Conservation (phyloP, 2,329 filamentous ascomycete genomes). For the Metarhizium humberi region DNA sequence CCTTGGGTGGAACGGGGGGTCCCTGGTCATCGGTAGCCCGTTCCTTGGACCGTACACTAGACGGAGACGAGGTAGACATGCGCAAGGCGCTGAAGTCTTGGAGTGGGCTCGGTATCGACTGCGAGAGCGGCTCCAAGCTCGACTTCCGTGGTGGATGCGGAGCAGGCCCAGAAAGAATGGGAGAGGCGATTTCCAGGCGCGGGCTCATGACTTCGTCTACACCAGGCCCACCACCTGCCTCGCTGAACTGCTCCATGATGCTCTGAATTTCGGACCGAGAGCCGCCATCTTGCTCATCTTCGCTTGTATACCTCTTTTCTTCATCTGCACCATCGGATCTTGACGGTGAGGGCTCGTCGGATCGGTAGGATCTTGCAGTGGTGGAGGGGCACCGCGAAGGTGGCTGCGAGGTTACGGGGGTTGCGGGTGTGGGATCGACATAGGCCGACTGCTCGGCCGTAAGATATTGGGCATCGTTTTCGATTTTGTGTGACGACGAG, state of each 20-base stretch:
- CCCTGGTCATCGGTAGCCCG: slow-evolving; percentile 35
- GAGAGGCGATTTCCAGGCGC: slow-evolving; percentile 71
- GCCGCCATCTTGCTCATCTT: slow-evolving; percentile 57
- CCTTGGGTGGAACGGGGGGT: slow-evolving; percentile 52
- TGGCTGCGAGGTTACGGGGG: slow-evolving; percentile 43
- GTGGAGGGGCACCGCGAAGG: slow-evolving; percentile 50
- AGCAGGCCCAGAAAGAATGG: slow-evolving; percentile 56
- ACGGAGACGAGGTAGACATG: slow-evolving; percentile 29
- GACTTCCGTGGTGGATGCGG: slow-evolving; percentile 77
- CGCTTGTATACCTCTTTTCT: slow-evolving; percentile 46
- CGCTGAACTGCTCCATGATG: slow-evolving; percentile 94
- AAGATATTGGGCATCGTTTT: slow-evolving; percentile 31
- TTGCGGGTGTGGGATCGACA: slow-evolving; percentile 49
- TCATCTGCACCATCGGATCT: slow-evolving; percentile 46
- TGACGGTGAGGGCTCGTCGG: slow-evolving; percentile 40
- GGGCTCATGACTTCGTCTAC: slow-evolving; percentile 89
- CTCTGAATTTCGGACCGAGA: slow-evolving; percentile 84
- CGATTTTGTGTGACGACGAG: slow-evolving; percentile 23
- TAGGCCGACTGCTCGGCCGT: slow-evolving; percentile 39
- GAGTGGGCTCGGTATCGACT: slow-evolving; percentile 38
- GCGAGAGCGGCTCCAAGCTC: slow-evolving; percentile 66
- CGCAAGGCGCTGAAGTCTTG: slow-evolving; percentile 36
- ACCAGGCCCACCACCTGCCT: slow-evolving; percentile 59
- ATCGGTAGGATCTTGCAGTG: slow-evolving; percentile 37
- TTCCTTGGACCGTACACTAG: slow-evolving; percentile 27